Evolutionary conservation across 129 eudicot genomes (phyloP).

Genomic region (Helianthus annuus): HanXRQr2.0-SUNRISE NC_035438.2:71892873-71893372

Average conservation of each 20-base stretch:
- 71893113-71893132: conserved; percentile 84
- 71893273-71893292: conserved; percentile 62
- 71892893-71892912: too few species aligned
- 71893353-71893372: not conserved
- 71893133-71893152: conserved; percentile 86
- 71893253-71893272: conserved; percentile 73
- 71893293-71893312: conserved; percentile 63
- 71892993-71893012: conserved; percentile 2
- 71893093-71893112: conserved; percentile 86
- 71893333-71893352: conserved; percentile 15
- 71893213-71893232: conserved; percentile 81
- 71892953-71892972: conserved; percentile 42
- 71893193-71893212: conserved; percentile 65
- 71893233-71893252: conserved; percentile 79
- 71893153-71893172: conserved; percentile 92
- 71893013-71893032: not conserved
- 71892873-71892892: too few species aligned
- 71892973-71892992: not conserved
- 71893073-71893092: conserved; percentile 90
- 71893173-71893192: conserved; percentile 90
- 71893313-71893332: conserved; percentile 71
- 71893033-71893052: conserved; percentile 47
- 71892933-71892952: conserved; percentile 65
- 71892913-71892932: too few species aligned
- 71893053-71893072: conserved; percentile 99